phyloP scores from a whole-genome alignment of 148 eudicot genomes.

The Persicaria tinctoria region DNA sequence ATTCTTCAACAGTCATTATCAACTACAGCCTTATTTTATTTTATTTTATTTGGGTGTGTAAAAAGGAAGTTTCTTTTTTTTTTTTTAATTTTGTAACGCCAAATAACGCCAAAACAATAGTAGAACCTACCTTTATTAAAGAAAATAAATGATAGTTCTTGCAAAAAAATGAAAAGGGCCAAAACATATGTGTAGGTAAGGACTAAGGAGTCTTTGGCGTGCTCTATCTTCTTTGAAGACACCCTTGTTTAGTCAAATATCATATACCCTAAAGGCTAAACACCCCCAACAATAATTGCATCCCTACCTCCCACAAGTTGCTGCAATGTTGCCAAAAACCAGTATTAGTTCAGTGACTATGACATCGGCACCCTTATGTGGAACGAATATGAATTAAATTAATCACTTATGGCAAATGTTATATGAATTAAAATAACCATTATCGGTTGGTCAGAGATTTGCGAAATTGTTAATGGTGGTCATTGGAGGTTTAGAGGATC shows the following conservation, averaged over 20 bases:
- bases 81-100: too few relatives aligned
- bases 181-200: not conserved
- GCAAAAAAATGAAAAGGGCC: not conserved
- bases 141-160: not conserved
- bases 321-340: not conserved
- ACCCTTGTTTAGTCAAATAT: not conserved
- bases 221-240: not conserved
- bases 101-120: too few relatives aligned
- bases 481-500: too few relatives aligned
- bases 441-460: too few relatives aligned
- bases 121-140: not conserved
- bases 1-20: too few relatives aligned
- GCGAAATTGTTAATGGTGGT: too few relatives aligned
- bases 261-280: not conserved
- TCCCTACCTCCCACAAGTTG: constrained; percentile 1
- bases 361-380: not conserved
- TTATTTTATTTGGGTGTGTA: too few relatives aligned
- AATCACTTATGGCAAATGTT: too few relatives aligned
- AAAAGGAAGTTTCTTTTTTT: too few relatives aligned
- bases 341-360: not conserved
- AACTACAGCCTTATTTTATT: too few relatives aligned
- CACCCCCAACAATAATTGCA: not conserved
- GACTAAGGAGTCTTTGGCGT: not conserved
- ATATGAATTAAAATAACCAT: too few relatives aligned
- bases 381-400: not conserved